Evolutionary conservation across 768 basidiomycete genomes (phyloP).

Genomic region (Botryobasidium botryosum): DNA sequence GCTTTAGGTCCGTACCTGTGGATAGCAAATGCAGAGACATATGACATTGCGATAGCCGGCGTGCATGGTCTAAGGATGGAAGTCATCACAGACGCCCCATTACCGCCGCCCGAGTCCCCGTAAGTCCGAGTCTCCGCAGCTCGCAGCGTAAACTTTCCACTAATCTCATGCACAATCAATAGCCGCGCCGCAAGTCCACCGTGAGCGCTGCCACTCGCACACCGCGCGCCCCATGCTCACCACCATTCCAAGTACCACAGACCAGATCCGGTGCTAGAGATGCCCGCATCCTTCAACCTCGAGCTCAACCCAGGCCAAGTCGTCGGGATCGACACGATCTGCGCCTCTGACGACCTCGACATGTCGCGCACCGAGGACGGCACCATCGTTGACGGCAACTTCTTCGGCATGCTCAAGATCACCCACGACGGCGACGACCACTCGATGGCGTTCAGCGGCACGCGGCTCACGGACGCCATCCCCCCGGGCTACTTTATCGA

Average conservation of each 20-base stretch:
- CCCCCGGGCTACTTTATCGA: conserved; percentile 40
- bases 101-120: conserved; percentile 73
- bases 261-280: conserved; percentile 65
- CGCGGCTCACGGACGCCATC: conserved; percentile 47
- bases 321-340: conserved; percentile 63
- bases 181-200: too few relatives aligned
- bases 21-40: conserved; percentile 48
- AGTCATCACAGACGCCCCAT: conserved; percentile 71
- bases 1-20: conserved; percentile 59
- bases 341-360: conserved; percentile 68
- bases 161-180: too few relatives aligned
- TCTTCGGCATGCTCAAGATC: conserved; percentile 78
- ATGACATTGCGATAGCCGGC: conserved; percentile 73
- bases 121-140: conserved; percentile 25
- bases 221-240: too few relatives aligned
- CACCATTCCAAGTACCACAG: too few relatives aligned
- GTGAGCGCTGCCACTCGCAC: too few relatives aligned
- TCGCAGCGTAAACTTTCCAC: conserved; percentile 2
- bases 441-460: conserved; percentile 68
- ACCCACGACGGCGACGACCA: conserved; percentile 55
- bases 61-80: conserved; percentile 71
- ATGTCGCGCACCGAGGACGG: conserved; percentile 89
- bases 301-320: conserved; percentile 65
- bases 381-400: conserved; percentile 65
- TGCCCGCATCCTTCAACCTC: conserved; percentile 72